A percentile compares a stretch with the other conserved stretches of the same genome.
Conservation (phyloP, 2,329 filamentous ascomycete species). For the Ceratocystiopsis minuta region DNA sequence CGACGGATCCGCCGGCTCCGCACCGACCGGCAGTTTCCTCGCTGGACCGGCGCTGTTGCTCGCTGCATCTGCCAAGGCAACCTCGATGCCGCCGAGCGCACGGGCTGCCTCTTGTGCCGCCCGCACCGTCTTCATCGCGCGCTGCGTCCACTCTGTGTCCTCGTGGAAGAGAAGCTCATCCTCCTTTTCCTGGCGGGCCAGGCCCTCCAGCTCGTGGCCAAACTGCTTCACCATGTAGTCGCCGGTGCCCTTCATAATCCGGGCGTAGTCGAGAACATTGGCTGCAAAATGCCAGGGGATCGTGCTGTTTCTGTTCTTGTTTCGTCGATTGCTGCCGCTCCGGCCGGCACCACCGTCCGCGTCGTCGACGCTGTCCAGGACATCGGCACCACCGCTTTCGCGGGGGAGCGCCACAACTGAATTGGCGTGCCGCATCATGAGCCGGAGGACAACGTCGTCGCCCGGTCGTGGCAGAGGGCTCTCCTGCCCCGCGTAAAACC, state of each 20-base stretch:
- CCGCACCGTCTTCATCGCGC: constrained; percentile 57
- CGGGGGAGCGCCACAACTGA: constrained; percentile 78
- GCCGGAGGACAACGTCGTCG: constrained; percentile 71
- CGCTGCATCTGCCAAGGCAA: constrained; percentile 6
- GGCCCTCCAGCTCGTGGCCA: constrained; percentile 56
- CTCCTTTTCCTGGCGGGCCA: constrained; percentile 63
- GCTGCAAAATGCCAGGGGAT: constrained; percentile 92
- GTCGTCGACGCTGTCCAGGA: constrained; percentile 20
- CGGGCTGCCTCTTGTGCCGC: constrained; percentile 58
- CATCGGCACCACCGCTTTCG: constrained; percentile 50
- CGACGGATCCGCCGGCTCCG: constrained; percentile 1
- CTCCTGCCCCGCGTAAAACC: constrained; percentile 84
- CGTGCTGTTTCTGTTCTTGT: background rate
- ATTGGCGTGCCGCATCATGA: constrained; percentile 63
- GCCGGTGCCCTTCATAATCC: constrained; percentile 85
- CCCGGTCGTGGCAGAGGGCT: constrained; percentile 62
- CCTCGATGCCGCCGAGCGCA: constrained; percentile 21
- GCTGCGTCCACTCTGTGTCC: constrained; percentile 81
- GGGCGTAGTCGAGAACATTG: constrained; percentile 78
- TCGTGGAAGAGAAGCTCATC: constrained; percentile 85
- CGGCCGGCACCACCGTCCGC: background rate
- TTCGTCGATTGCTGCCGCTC: too few relatives aligned
- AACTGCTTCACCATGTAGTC: constrained; percentile 75
- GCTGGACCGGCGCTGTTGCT: background rate
- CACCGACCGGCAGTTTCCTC: background rate